These are phyloP conservation scores for Exophiala bonariae DNA, from an alignment of 2,329 filamentous ascomycete species.

Conservation along the genomic window DNA sequence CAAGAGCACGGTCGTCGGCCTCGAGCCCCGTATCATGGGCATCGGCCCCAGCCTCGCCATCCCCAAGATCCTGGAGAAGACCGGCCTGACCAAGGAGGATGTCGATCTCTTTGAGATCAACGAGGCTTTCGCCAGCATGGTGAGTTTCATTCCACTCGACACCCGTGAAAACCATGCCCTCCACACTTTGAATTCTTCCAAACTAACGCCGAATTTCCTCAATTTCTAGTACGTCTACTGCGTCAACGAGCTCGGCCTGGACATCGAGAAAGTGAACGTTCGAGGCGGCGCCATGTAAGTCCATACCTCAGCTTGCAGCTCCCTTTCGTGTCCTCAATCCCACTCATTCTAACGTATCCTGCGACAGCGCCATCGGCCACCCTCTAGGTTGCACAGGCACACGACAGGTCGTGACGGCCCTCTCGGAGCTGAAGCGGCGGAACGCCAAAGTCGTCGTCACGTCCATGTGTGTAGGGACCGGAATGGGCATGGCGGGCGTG, in stretches of 20 bases:
- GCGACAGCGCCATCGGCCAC: conserved; percentile 88
- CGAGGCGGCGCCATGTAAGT: conserved; percentile 81
- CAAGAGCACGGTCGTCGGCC: conserved; percentile 82
- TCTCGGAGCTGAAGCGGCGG: conserved; percentile 84
- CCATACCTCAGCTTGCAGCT: conserved; percentile 72
- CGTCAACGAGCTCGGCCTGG: conserved; percentile 80
- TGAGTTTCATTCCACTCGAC: conserved; percentile 29
- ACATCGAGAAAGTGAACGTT: conserved; percentile 87
- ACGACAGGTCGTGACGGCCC: conserved; percentile 85
- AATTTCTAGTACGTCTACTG: conserved; percentile 81
- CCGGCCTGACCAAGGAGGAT: conserved; percentile 81
- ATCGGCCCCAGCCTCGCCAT: conserved; percentile 94
- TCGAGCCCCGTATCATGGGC: conserved; percentile 94
- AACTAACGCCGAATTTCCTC: not conserved
- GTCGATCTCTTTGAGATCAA: conserved; percentile 99
- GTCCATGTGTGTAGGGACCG: conserved; percentile 91
- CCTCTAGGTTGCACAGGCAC: conserved; percentile 93
- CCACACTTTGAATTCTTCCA: too few species aligned
- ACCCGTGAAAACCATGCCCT: too few species aligned
- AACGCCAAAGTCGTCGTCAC: conserved; percentile 85
- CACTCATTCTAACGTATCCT: not conserved
- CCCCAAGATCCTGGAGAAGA: conserved; percentile 82
- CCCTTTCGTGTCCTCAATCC: conserved; percentile 69
- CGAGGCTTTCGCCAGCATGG: conserved; percentile 87
- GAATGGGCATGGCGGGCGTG: conserved; percentile 80